Conservation (phyloP, 2,329 filamentous ascomycete genomes). For the Pseudocercospora musae region DNA sequence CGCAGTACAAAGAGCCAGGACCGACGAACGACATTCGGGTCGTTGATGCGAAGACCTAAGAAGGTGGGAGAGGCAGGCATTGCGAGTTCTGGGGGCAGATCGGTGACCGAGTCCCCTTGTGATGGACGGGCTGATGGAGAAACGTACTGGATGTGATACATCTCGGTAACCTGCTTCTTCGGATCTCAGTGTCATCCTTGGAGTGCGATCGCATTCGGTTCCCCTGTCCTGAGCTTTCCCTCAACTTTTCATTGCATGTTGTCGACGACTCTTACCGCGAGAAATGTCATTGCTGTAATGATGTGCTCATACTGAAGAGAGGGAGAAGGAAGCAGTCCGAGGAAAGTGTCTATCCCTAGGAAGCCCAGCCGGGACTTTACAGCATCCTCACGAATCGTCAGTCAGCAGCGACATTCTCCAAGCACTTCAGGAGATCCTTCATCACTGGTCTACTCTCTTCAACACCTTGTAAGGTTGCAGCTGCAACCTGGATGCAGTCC, state of each 20-base stretch:
- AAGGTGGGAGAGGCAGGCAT: constrained; percentile 45
- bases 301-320: not conserved
- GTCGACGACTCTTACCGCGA: not conserved
- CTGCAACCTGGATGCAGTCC: not conserved
- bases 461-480: not conserved
- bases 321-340: not conserved
- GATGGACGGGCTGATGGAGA: not conserved
- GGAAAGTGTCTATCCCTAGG: not conserved
- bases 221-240: not conserved
- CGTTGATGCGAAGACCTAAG: constrained; percentile 47
- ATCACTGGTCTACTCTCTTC: not conserved
- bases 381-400: not conserved
- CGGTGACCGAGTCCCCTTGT: constrained; percentile 27
- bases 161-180: not conserved
- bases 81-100: constrained; percentile 46
- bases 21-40: constrained; percentile 42
- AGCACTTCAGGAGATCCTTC: not conserved
- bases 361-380: not conserved
- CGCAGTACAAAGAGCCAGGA: constrained; percentile 29
- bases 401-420: not conserved
- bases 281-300: not conserved
- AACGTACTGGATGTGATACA: not conserved
- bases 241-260: not conserved
- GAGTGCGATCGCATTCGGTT: not conserved
- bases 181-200: not conserved